Percentiles rank a stretch among this genome's conserved stretches.
Conservation (phyloP, 331 rosid genomes). For the Acacia pycnantha region DNA sequence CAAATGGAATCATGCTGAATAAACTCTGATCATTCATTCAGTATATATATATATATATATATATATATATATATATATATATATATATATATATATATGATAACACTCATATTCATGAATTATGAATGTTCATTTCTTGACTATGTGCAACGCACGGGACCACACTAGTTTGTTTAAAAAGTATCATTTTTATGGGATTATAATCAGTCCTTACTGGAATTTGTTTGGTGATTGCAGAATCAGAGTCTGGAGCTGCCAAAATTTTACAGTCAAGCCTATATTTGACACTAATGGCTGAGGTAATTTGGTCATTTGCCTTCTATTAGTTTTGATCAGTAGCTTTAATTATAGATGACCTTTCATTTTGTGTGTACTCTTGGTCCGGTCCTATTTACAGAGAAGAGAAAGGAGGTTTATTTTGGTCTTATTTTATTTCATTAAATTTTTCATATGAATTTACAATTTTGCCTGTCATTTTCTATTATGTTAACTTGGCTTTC, state of each 20-base stretch:
- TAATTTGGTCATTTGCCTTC: background rate
- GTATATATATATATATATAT: background rate
- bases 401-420: too few species aligned
- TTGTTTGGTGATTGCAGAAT: background rate
- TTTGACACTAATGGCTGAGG: background rate
- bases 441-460: too few species aligned
- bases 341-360: background rate
- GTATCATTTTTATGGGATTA: background rate
- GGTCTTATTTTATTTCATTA: too few species aligned
- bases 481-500: too few species aligned
- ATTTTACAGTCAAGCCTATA: background rate
- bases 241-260: background rate
- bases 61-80: too few species aligned
- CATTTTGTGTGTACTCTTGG: background rate
- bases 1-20: background rate
- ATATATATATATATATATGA: too few species aligned
- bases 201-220: background rate
- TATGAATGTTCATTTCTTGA: background rate
- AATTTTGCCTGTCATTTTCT: too few species aligned
- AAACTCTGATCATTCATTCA: background rate
- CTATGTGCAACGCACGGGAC: background rate
- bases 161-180: background rate
- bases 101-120: background rate
- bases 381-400: too few species aligned
- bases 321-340: background rate